These are phyloP conservation scores for Fragilaria radians DNA, from an alignment of 108 stramenopile genomes.

Conservation along the genomic window DNA sequence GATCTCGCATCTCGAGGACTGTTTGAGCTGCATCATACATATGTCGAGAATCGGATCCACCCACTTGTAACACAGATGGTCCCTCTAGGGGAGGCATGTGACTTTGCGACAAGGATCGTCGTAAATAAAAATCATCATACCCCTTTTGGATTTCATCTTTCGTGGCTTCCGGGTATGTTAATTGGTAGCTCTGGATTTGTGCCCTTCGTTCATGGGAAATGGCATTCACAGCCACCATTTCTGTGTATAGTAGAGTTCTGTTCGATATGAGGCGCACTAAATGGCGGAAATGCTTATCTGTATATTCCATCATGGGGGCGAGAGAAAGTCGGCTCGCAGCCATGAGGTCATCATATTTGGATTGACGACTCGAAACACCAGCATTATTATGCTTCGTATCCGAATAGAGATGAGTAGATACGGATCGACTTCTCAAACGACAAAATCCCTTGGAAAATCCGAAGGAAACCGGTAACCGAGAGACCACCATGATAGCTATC, in stretches of 20 bases:
- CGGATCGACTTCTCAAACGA: no score
- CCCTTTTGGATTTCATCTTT: slow-evolving; percentile 18
- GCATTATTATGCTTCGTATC: no score
- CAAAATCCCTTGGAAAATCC: no score
- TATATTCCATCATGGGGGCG: slow-evolving; percentile 99
- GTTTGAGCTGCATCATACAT: slow-evolving; percentile 67
- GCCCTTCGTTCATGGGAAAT: slow-evolving; percentile 50
- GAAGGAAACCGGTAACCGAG: no score
- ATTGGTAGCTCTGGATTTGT: slow-evolving; percentile 12
- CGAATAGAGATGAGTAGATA: no score
- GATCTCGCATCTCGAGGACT: slow-evolving; percentile 56
- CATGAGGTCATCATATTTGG: slow-evolving; percentile 11
- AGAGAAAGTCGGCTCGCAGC: slow-evolving; percentile 54
- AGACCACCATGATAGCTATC: no score
- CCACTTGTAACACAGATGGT: slow-evolving; percentile 91
- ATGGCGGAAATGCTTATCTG: slow-evolving; percentile 94
- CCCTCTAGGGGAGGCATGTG: slow-evolving; percentile 48
- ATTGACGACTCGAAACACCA: neutral
- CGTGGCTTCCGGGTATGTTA: slow-evolving; percentile 4
- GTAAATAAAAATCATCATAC: slow-evolving; percentile 30
- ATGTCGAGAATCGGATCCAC: slow-evolving; percentile 85
- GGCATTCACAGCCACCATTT: slow-evolving; percentile 97
- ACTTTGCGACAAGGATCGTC: slow-evolving; percentile 43
- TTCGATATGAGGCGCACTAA: slow-evolving; percentile 74
- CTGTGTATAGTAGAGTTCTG: slow-evolving; percentile 89